These are phyloP conservation scores for Phlyctochytrium arcticum DNA, from an alignment of 192 early-diverging fungal genomes.

Conservation along the genomic window DNA sequence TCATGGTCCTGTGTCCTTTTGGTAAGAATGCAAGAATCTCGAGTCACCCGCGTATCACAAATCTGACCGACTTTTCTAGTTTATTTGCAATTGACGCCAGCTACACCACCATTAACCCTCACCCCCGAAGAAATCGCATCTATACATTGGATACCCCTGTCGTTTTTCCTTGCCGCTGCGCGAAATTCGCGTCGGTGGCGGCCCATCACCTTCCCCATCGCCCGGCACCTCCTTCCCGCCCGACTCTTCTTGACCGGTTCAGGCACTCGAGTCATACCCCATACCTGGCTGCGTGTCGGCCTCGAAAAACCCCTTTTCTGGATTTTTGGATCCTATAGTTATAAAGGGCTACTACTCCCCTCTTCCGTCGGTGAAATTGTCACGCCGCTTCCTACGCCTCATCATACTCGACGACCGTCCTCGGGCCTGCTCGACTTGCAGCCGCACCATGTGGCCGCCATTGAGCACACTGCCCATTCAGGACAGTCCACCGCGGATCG, in stretches of 20 bases:
- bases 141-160: conserved; percentile 28
- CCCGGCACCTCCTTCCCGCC: conserved; percentile 15
- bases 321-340: conserved; percentile 8
- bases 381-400: conserved; percentile 8
- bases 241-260: not conserved
- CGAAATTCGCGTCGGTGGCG: not conserved
- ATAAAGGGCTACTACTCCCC: conserved; percentile 17
- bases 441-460: not conserved
- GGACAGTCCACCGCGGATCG: conserved; percentile 17
- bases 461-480: not conserved
- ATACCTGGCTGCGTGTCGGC: not conserved
- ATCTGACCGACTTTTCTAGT: conserved; percentile 8
- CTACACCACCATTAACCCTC: conserved; percentile 20
- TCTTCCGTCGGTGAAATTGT: conserved; percentile 10
- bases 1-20: conserved; percentile 17
- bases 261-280: not conserved
- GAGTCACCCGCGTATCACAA: not conserved
- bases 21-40: not conserved
- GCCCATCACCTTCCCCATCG: conserved; percentile 19
- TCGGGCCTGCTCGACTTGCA: too few relatives aligned
- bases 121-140: conserved; percentile 21
- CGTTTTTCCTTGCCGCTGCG: conserved; percentile 22
- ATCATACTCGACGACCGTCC: too few relatives aligned
- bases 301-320: conserved; percentile 2
- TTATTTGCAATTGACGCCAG: conserved; percentile 20